Evolutionary conservation across 1,139 yeast genomes (phyloP).

Genomic region (Saccharomyces pastorianus): DNA sequence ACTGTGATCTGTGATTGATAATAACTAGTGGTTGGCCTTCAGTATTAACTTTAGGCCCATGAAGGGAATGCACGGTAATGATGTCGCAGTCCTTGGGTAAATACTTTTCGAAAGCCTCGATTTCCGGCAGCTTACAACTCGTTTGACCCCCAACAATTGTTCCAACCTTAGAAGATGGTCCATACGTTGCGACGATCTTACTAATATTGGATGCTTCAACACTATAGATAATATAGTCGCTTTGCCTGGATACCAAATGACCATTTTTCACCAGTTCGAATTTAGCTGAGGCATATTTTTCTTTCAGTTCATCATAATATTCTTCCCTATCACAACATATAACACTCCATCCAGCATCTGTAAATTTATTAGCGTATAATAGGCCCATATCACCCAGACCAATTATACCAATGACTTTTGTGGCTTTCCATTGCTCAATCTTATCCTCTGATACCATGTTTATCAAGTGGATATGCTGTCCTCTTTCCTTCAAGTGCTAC

Average conservation of each 20-base stretch:
- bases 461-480: background rate
- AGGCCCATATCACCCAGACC: slow-evolving; percentile 97
- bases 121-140: slow-evolving; percentile 87
- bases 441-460: slow-evolving; percentile 4
- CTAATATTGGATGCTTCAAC: slow-evolving; percentile 83
- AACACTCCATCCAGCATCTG: slow-evolving; percentile 82
- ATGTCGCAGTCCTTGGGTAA: slow-evolving; percentile 76
- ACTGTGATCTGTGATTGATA: slow-evolving; percentile 62
- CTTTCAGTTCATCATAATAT: slow-evolving; percentile 40
- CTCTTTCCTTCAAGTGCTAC: background rate
- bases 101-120: slow-evolving; percentile 68
- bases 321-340: slow-evolving; percentile 87
- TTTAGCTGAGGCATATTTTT: slow-evolving; percentile 37
- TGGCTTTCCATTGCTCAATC: slow-evolving; percentile 30
- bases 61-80: slow-evolving; percentile 81
- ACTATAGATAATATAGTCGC: slow-evolving; percentile 79
- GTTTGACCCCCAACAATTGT: slow-evolving; percentile 98
- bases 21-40: slow-evolving; percentile 89
- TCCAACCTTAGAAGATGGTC: slow-evolving; percentile 80
- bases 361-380: slow-evolving; percentile 69
- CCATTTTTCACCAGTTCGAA: slow-evolving; percentile 66
- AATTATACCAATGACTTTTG: slow-evolving; percentile 72
- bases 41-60: slow-evolving; percentile 86
- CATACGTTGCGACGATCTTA: slow-evolving; percentile 63
- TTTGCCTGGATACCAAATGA: slow-evolving; percentile 65